Percentiles rank a stretch among this genome's conserved stretches.
These are phyloP conservation scores for Mycena metata DNA, from an alignment of 768 basidiomycete species.

Conservation along the genomic window DNA sequence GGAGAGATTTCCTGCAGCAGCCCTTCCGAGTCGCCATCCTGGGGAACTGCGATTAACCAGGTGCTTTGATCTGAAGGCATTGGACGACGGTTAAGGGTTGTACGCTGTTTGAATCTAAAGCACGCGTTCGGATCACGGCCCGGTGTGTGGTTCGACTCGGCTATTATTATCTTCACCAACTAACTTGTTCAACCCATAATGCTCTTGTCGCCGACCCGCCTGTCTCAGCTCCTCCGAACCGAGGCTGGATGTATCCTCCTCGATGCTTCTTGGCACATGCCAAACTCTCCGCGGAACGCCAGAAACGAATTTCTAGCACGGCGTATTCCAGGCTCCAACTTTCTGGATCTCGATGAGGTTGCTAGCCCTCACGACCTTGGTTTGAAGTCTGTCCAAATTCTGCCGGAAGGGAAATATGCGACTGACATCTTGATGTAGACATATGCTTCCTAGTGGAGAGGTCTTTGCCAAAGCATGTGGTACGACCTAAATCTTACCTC, in stretches of 20 bases:
- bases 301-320: conserved; percentile 75
- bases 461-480: conserved; percentile 86
- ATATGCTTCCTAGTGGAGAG: conserved; percentile 89
- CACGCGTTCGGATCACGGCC: not conserved
- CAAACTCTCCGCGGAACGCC: conserved; percentile 80
- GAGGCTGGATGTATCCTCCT: conserved; percentile 60
- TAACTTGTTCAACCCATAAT: conserved; percentile 49
- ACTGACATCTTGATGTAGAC: conserved; percentile 44
- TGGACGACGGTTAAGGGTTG: conserved; percentile 37
- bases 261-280: conserved; percentile 97
- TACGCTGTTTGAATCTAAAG: conserved; percentile 38
- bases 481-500: conserved; percentile 47
- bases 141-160: not conserved
- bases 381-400: conserved; percentile 59
- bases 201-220: conserved; percentile 65
- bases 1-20: conserved; percentile 73
- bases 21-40: conserved; percentile 87
- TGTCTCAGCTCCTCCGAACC: conserved; percentile 50
- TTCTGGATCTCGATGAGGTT: conserved; percentile 86
- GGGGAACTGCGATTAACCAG: conserved; percentile 91
- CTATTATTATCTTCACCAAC: too few species aligned
- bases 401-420: not conserved
- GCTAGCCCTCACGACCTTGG: conserved; percentile 81
- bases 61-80: conserved; percentile 98
- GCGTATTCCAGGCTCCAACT: conserved; percentile 79